Evolutionary conservation across 2,329 filamentous ascomycete species (phyloP).

Genomic region (Botrytis pseudocinerea): DNA sequence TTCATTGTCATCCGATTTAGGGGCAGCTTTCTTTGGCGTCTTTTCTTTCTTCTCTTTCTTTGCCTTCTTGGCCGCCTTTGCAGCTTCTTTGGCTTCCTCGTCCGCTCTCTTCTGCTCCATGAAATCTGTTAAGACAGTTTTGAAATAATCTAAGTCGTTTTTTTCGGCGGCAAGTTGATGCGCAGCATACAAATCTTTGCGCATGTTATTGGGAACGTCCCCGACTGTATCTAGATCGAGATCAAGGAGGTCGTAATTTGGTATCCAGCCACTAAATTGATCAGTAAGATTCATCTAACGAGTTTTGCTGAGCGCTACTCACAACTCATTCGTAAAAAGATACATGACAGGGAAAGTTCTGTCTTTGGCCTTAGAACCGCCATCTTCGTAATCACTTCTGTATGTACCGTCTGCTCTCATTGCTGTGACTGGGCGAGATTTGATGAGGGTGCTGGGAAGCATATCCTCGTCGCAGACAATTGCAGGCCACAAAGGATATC

Average conservation of each 20-base stretch:
- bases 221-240: conserved; percentile 73
- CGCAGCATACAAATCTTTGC: conserved; percentile 75
- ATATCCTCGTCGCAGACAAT: conserved; percentile 94
- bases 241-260: conserved; percentile 78
- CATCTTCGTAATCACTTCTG: conserved; percentile 82
- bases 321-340: conserved; percentile 95
- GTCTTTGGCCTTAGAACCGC: conserved; percentile 81
- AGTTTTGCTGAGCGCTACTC: conserved; percentile 48
- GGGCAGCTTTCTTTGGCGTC: conserved; percentile 45
- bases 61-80: conserved; percentile 50
- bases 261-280: conserved; percentile 76
- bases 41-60: conserved; percentile 44
- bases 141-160: conserved; percentile 79
- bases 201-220: conserved; percentile 69
- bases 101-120: conserved; percentile 65
- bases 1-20: conserved; percentile 54
- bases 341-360: conserved; percentile 96
- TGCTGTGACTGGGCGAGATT: conserved; percentile 79
- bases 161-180: conserved; percentile 78
- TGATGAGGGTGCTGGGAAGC: conserved; percentile 77
- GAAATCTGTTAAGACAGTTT: conserved; percentile 71
- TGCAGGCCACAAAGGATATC: conserved; percentile 90
- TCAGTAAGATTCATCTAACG: conserved; percentile 25
- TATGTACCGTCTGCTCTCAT: conserved; percentile 81
- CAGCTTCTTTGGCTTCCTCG: conserved; percentile 47